These are phyloP conservation scores for Nicotiana undulata DNA, from an alignment of 257 asterid genomes.

Conservation along the genomic window DNA sequence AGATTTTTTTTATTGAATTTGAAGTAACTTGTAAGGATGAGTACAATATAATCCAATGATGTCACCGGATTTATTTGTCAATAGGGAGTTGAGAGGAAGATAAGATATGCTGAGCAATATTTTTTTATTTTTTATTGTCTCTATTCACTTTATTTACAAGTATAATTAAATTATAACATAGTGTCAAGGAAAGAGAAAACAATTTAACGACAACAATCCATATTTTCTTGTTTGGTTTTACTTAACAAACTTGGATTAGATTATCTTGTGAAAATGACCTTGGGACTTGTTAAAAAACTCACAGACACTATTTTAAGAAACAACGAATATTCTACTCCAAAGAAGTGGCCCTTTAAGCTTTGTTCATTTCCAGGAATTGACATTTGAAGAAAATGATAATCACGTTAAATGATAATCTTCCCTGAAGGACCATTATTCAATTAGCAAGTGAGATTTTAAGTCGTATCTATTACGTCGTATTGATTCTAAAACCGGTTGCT, in stretches of 20 bases:
- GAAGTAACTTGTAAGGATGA: not conserved
- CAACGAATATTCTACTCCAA: not conserved
- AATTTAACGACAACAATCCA: not conserved
- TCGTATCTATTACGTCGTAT: not conserved
- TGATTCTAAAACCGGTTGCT: not conserved
- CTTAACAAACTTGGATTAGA: not conserved
- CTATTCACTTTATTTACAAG: not conserved
- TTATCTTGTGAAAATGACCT: not conserved
- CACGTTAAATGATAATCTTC: not conserved
- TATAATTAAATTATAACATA: not conserved
- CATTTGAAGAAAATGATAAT: not conserved
- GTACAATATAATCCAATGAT: not conserved
- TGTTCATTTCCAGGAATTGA: not conserved
- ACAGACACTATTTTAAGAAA: not conserved
- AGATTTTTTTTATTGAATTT: not conserved
- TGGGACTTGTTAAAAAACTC: not conserved
- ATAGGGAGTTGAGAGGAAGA: slow-evolving; percentile 12
- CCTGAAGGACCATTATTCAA: not conserved
- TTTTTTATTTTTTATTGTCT: not conserved
- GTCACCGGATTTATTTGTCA: slow-evolving; percentile 1
- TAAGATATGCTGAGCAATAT: slow-evolving; percentile 8
- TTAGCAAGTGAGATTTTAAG: not conserved
- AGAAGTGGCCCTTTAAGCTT: not conserved
- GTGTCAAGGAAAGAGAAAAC: not conserved
- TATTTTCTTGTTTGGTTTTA: not conserved